Base-by-base conservation (phyloP, 2,329 filamentous ascomycete genomes). In the Xylaria sp. region DNA sequence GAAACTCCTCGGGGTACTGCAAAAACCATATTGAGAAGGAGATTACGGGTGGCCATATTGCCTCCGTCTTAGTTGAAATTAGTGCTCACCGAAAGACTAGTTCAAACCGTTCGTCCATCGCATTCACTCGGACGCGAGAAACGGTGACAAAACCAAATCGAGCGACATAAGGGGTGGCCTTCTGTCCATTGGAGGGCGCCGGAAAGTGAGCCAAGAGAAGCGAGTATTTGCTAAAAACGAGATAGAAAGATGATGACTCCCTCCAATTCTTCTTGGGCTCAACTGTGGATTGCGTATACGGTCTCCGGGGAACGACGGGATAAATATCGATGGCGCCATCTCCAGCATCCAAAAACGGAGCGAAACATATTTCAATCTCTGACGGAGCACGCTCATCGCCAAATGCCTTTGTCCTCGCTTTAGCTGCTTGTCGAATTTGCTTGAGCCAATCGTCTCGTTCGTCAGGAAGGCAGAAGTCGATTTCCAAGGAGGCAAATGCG, bases 81-180 rank as follows among this genome's bases (percentile, higher is more conserved):
- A 25, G 15, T 13, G 57, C 82, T 77, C 78, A 86, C 83, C 85
- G 83, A 73, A 88, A 88, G 32, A 81, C 80, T 71, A 89, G 81
- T 41, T 84, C 81, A 72, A 89, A 88, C 18, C 86, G 80, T 75
- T 89, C 86, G 71, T 88, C 85, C 66, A 86, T 83, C 2, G 81
- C 80, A 2, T 85, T 85, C 1, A 85, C 84, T 61, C 81, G 81
- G 69, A 88, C 83, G 18, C 80, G 80, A 64, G 85, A 84, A 63
- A 89, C 78, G 0, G 83, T 86, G 7, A 87, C 83, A 30, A 87
- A 78, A 0, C 86, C 86, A 67, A 85, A 87, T 1, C 81, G 81
- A 57, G 82, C 80, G n/a, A 84, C 81, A 66, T 80, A 84, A 36
- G 84, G 79, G 6, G 83, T 81, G n/a, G 85, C 71, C 9, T 75